These are phyloP conservation scores for Laetiporus sulphureus DNA, from an alignment of 1,284 basidiomycete species.

Conservation along the genomic window DNA sequence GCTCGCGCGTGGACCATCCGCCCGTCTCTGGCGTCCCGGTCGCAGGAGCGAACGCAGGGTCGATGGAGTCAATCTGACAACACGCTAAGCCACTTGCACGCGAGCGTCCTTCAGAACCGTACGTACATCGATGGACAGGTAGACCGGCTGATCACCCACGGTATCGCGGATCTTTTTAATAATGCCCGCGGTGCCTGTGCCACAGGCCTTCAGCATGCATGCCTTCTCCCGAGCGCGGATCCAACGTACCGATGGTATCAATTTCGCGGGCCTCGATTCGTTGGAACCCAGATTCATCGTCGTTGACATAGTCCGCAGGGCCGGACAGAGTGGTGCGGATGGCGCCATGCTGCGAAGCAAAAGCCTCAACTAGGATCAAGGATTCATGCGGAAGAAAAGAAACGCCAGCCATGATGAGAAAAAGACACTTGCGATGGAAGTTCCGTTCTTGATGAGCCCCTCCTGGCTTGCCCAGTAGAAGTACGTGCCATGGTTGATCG, in stretches of 20 bases:
- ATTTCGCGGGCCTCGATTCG: slow-evolving; percentile 74
- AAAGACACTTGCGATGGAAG: slow-evolving; percentile 71
- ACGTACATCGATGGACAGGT: slow-evolving; percentile 70
- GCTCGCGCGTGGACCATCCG: slow-evolving; percentile 75
- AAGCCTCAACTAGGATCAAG: slow-evolving; percentile 68
- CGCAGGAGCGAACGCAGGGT: slow-evolving; percentile 75
- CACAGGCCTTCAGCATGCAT: slow-evolving; percentile 1
- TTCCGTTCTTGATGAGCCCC: slow-evolving; percentile 67
- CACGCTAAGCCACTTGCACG: too few species aligned
- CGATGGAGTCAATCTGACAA: slow-evolving; percentile 73
- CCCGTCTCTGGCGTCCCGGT: slow-evolving; percentile 69
- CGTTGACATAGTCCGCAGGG: slow-evolving; percentile 64
- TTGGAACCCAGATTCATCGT: slow-evolving; percentile 61
- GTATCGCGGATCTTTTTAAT: slow-evolving; percentile 65
- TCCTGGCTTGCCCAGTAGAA: slow-evolving; percentile 76
- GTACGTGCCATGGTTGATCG: slow-evolving; percentile 72
- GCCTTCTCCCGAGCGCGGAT: slow-evolving; percentile 5
- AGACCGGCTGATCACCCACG: slow-evolving; percentile 62
- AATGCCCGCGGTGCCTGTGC: slow-evolving; percentile 56
- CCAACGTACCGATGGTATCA: slow-evolving; percentile 53
- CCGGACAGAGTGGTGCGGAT: slow-evolving; percentile 72
- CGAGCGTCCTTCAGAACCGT: too few species aligned
- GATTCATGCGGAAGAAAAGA: too few species aligned
- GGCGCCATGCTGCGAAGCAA: slow-evolving; percentile 63
- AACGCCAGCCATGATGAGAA: too few species aligned